A percentile compares a stretch with the other conserved stretches of the same genome.
These are phyloP conservation scores for Tilletia indica DNA, from an alignment of 1,284 basidiomycete genomes.

Conservation along the genomic window DNA sequence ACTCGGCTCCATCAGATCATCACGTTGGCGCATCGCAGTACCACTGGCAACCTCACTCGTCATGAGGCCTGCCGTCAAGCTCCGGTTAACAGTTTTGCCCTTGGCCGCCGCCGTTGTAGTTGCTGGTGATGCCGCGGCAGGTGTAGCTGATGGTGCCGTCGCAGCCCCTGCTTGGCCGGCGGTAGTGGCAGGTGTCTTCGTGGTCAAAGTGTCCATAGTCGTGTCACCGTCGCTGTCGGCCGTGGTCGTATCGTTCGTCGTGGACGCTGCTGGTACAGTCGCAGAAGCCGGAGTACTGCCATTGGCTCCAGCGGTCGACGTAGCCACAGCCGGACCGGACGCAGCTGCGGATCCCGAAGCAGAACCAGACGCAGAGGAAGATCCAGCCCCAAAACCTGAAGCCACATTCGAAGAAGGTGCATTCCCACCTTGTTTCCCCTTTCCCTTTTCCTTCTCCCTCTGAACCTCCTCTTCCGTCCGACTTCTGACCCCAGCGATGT, in stretches of 20 bases:
- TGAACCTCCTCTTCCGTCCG: conserved; percentile 39
- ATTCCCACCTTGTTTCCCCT: background rate
- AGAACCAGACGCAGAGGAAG: too few relatives aligned
- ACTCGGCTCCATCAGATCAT: conserved; percentile 77
- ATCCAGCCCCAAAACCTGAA: too few relatives aligned
- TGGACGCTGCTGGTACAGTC: background rate
- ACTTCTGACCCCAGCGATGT: background rate
- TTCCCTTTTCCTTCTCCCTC: conserved; percentile 54
- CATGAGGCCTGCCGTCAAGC: background rate
- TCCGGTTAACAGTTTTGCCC: background rate
- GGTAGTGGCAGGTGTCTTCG: too few relatives aligned
- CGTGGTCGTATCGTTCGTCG: background rate
- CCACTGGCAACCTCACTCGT: background rate
- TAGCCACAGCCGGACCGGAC: too few relatives aligned
- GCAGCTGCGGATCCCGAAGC: too few relatives aligned
- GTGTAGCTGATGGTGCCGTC: background rate
- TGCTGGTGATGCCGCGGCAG: background rate
- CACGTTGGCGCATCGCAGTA: conserved; percentile 57
- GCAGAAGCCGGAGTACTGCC: too few relatives aligned
- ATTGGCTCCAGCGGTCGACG: too few relatives aligned
- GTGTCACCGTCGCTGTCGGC: background rate
- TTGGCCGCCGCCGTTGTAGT: background rate
- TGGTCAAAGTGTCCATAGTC: background rate
- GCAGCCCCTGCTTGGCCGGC: background rate
- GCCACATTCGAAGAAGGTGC: background rate